Evolutionary conservation across 2,329 filamentous ascomycete genomes (phyloP).

Genomic region (Trichoderma asperellum): DNA sequence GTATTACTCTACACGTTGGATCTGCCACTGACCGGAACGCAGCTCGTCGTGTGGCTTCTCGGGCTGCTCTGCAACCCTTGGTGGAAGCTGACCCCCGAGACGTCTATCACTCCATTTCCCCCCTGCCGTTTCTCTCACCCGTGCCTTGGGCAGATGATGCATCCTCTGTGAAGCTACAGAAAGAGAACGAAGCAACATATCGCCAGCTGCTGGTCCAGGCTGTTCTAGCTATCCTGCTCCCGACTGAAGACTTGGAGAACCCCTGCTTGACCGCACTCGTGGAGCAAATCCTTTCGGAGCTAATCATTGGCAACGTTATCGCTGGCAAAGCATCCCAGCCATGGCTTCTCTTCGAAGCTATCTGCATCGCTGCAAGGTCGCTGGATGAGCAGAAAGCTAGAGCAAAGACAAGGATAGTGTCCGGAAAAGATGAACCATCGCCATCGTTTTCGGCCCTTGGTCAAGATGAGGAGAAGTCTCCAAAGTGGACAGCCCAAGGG

Average conservation of each 20-base stretch:
- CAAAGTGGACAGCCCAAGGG: conserved; percentile 48
- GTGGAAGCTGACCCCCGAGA: conserved; percentile 65
- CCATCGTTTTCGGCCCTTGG: conserved; percentile 1
- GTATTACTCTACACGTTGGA: conserved; percentile 11
- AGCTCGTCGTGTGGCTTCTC: conserved; percentile 75
- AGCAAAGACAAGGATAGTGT: conserved; percentile 30
- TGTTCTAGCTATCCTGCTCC: conserved; percentile 79
- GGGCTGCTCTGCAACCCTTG: conserved; percentile 60
- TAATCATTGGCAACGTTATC: conserved; percentile 82
- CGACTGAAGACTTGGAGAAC: conserved; percentile 91
- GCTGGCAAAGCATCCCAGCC: conserved; percentile 81
- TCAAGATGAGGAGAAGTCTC: conserved; percentile 29
- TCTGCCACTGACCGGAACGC: conserved; percentile 33
- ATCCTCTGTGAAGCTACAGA: conserved; percentile 61
- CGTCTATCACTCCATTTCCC: conserved; percentile 82
- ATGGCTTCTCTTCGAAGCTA: conserved; percentile 84
- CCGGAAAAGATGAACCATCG: conserved; percentile 24
- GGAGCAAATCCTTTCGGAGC: conserved; percentile 84
- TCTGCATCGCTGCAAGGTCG: conserved; percentile 69
- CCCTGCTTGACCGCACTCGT: conserved; percentile 81
- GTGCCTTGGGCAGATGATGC: conserved; percentile 64
- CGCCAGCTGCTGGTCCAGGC: conserved; percentile 86
- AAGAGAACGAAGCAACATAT: conserved; percentile 79
- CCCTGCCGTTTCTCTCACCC: conserved; percentile 79
- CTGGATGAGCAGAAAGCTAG: conserved; percentile 39